These are phyloP conservation scores for Styphnolobium japonicum DNA, from an alignment of 306 rosid species.

Conservation along the genomic window DNA sequence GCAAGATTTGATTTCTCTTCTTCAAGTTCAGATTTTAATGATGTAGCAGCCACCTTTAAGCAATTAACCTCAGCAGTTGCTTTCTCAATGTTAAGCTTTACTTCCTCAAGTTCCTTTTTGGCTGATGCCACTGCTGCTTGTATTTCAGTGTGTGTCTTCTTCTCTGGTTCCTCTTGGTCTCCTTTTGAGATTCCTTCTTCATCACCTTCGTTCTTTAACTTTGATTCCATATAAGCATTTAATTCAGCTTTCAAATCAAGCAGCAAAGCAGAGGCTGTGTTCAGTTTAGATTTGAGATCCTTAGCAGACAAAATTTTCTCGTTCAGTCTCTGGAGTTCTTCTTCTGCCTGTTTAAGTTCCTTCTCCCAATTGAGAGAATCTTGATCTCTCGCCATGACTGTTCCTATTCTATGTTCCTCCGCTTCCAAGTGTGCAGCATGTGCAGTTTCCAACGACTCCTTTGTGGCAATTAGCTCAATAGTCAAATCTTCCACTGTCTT, in stretches of 20 bases:
- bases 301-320: constrained; percentile 64
- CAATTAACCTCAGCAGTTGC: constrained; percentile 60
- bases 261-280: constrained; percentile 60
- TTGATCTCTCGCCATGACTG: constrained; percentile 89
- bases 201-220: constrained; percentile 44
- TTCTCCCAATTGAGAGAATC: constrained; percentile 85
- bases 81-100: constrained; percentile 77
- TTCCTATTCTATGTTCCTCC: constrained; percentile 89
- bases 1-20: constrained; percentile 64
- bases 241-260: constrained; percentile 73
- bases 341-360: constrained; percentile 72
- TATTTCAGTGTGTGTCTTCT: constrained; percentile 53
- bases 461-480: constrained; percentile 77
- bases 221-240: constrained; percentile 72
- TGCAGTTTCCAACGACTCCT: constrained; percentile 80
- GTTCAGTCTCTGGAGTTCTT: constrained; percentile 61
- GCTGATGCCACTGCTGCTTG: constrained; percentile 83
- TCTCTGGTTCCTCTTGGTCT: constrained; percentile 41
- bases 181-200: constrained; percentile 35
- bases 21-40: constrained; percentile 71
- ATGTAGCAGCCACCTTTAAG: constrained; percentile 71
- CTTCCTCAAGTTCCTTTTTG: constrained; percentile 76
- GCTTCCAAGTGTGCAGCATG: constrained; percentile 96
- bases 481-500: constrained; percentile 87
- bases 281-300: constrained; percentile 75